Evolutionary conservation across 2,329 filamentous ascomycete species (phyloP).

Genomic region (Exutisphaerella laricina): DNA sequence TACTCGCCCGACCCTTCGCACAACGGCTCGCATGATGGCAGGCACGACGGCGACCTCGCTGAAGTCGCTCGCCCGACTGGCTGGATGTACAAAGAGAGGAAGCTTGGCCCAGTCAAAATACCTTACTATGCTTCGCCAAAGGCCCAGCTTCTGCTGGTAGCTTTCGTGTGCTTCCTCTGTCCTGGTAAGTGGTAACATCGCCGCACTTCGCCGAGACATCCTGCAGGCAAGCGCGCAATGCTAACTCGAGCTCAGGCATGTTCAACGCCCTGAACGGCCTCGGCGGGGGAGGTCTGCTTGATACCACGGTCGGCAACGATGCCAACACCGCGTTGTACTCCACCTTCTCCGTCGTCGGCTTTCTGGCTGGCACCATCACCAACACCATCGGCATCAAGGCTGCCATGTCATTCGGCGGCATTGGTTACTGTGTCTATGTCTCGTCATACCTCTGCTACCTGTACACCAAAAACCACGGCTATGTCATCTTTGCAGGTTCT

Average conservation of each 20-base stretch:
- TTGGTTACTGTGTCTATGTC: slow-evolving; percentile 72
- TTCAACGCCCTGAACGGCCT: slow-evolving; percentile 50
- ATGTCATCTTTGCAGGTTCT: slow-evolving; percentile 70
- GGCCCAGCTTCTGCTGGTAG: slow-evolving; percentile 45
- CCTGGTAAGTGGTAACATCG: slow-evolving; percentile 33
- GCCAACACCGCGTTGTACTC: slow-evolving; percentile 67
- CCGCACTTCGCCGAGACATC: not conserved
- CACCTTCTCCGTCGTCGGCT: slow-evolving; percentile 61
- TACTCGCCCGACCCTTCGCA: slow-evolving; percentile 10
- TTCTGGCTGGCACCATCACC: slow-evolving; percentile 65
- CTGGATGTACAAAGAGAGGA: slow-evolving; percentile 45
- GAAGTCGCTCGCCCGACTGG: slow-evolving; percentile 32
- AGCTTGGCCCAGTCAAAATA: slow-evolving; percentile 38
- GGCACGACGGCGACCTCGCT: slow-evolving; percentile 5
- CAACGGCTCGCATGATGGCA: too few relatives aligned
- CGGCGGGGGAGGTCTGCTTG: slow-evolving; percentile 46
- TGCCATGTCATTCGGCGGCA: slow-evolving; percentile 64
- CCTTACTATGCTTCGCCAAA: slow-evolving; percentile 48
- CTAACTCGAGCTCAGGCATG: slow-evolving; percentile 36
- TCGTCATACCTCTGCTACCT: slow-evolving; percentile 65
- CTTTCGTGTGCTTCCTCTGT: slow-evolving; percentile 50
- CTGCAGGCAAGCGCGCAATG: not conserved
- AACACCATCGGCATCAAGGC: slow-evolving; percentile 67
- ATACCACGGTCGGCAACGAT: slow-evolving; percentile 51
- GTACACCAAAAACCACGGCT: slow-evolving; percentile 62